Evolutionary conservation across 1,139 yeast species (phyloP).

Genomic region (Pichia norvegensis): DNA sequence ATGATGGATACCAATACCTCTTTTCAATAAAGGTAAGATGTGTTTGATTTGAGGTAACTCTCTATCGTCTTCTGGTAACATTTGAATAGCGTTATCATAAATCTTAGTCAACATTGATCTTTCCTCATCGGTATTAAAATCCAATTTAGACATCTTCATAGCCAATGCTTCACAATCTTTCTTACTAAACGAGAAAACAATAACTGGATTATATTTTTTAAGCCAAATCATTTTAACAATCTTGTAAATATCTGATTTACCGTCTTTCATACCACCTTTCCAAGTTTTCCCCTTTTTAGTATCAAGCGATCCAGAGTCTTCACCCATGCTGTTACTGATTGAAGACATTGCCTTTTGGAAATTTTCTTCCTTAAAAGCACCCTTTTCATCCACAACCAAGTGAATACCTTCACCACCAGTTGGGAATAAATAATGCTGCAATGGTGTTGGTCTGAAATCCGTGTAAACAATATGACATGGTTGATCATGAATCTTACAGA

Average conservation of each 20-base stretch:
- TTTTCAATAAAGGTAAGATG: constrained; percentile 73
- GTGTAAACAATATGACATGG: constrained; percentile 99
- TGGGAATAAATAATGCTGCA: constrained; percentile 94
- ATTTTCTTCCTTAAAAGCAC: constrained; percentile 91
- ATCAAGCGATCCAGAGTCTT: constrained; percentile 60
- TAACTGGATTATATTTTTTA: constrained; percentile 93
- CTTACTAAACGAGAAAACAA: constrained; percentile 93
- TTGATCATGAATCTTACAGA: constrained; percentile 86
- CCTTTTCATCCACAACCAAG: constrained; percentile 94
- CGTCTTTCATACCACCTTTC: constrained; percentile 79
- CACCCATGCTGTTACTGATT: constrained; percentile 74
- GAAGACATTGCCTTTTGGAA: constrained; percentile 98
- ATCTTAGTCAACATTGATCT: constrained; percentile 83
- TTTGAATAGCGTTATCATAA: constrained; percentile 78
- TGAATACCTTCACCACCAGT: constrained; percentile 97
- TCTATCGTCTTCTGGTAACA: constrained; percentile 83
- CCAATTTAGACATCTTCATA: constrained; percentile 87
- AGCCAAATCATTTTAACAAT: constrained; percentile 97
- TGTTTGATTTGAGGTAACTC: constrained; percentile 92
- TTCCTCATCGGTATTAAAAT: constrained; percentile 88
- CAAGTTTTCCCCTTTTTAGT: constrained; percentile 70
- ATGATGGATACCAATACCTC: constrained; percentile 98
- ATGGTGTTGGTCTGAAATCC: constrained; percentile 96
- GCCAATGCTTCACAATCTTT: constrained; percentile 95
- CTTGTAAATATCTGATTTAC: constrained; percentile 84